Conservation (phyloP, 768 basidiomycete species). For the Calocybe gangraenosa region DNA sequence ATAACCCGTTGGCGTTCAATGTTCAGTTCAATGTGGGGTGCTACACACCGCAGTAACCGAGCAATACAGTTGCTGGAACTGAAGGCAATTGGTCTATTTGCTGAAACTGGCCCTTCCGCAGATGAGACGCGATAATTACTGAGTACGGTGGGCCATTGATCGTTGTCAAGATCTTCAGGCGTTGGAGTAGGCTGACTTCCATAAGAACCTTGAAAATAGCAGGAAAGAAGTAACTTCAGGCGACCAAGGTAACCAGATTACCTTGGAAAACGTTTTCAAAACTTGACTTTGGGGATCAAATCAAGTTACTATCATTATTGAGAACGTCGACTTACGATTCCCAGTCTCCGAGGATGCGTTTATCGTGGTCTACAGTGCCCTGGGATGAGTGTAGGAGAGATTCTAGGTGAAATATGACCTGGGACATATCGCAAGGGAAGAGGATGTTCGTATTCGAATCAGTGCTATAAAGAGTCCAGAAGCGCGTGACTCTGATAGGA, state of each 20-base stretch:
- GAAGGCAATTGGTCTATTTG: neutral
- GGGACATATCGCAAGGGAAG: constrained; percentile 1
- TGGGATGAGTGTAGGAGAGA: constrained; percentile 24
- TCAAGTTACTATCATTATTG: neutral
- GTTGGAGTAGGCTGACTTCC: neutral
- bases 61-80: constrained; percentile 10
- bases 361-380: constrained; percentile 19
- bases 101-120: neutral
- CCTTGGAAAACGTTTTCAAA: constrained; percentile 9
- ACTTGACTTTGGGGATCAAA: constrained; percentile 8
- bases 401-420: constrained; percentile 23
- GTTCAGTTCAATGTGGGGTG: neutral
- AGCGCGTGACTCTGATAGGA: no score
- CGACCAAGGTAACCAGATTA: constrained; percentile 4
- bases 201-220: neutral
- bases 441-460: no score
- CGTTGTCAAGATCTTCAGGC: constrained; percentile 9
- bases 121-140: constrained; percentile 21
- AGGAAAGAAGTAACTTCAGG: constrained; percentile 7
- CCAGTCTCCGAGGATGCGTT: constrained; percentile 25
- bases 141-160: constrained; percentile 28
- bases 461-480: no score
- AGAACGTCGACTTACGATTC: constrained; percentile 20
- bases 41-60: constrained; percentile 23
- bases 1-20: neutral